Evolutionary conservation across 2,329 filamentous ascomycete genomes (phyloP), one percentile per base, ranked within the genome.

Genomic region (Parascedosporium putredinis): DNA sequence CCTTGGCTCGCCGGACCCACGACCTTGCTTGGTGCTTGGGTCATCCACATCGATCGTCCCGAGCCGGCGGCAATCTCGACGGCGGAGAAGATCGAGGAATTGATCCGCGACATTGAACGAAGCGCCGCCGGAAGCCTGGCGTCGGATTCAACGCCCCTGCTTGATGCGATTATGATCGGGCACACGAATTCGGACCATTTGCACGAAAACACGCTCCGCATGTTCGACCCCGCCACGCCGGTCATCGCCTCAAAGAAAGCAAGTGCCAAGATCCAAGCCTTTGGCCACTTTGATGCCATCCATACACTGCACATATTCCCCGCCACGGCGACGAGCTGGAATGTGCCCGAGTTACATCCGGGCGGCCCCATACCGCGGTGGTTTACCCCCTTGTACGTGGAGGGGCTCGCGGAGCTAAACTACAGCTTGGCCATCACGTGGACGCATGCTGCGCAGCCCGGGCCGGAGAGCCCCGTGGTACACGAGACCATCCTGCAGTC

Each of bases 1-100:
- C 62, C 64, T 1, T 66, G 63, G 63, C 58, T 66, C 6, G 53
- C 53, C 5, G 62, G 62, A 2, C 52, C 60, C 2, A 51, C 56
- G 0, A 54, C 47, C 14, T 49, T 57, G 3, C 5, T 56, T 1
- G 42, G 49, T 2, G 51, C 51, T 2, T 62, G 58, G 58, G 29
- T 62, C 12, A 48, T 60, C 12, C 48, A 56, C 6, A 55, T 62
- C 9, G 14, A 18, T 12, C 16, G 33, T 16, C 22, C 27, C 14
- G 29, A 10, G 16, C n/a, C 29, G 23, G 25, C 45, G 5, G 45
- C 45, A 12, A 18, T 47, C 12, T 47, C 45, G 14, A 36, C 16
- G 6, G 18, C 12, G 3, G 16, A 47, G 4, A 25, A 47, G 4
- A 51, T 60, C 3, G 55, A 58, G 20, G 45, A 22, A 12, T 25